Conservation (phyloP, 208 protist genomes). For the Acanthamoeba royreba region DNA sequence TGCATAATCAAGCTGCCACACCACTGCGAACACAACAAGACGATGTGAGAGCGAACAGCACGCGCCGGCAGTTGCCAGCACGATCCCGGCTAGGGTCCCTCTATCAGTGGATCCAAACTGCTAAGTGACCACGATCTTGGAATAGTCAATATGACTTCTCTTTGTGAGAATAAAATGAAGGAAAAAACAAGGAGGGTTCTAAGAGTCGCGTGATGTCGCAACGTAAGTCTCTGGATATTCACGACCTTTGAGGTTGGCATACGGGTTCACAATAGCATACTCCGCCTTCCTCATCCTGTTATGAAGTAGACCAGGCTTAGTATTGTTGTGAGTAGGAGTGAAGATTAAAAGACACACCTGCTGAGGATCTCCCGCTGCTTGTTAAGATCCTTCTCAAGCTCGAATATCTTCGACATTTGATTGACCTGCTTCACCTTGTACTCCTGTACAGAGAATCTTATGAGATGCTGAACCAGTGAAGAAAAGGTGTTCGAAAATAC, state of each 20-base stretch:
- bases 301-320: background rate
- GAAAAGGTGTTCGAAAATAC: background rate
- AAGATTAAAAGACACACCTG: background rate
- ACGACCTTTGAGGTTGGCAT: too few species aligned
- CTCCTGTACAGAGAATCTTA: background rate
- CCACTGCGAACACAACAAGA: too few species aligned
- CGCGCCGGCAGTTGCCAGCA: background rate
- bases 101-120: background rate
- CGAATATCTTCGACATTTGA: constrained; percentile 26
- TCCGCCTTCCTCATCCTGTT: background rate
- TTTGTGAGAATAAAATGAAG: background rate
- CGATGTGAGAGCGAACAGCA: too few species aligned
- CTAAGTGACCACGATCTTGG: too few species aligned
- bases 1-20: too few species aligned
- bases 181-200: too few species aligned
- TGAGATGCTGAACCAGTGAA: background rate
- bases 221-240: too few species aligned
- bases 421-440: constrained; percentile 35
- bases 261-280: background rate
- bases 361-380: background rate
- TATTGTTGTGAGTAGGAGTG: background rate
- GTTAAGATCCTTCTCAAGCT: constrained; percentile 5
- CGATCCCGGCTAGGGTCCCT: background rate
- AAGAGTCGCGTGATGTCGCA: too few species aligned
- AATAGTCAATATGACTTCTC: too few species aligned